Percentiles rank a stretch among this genome's conserved stretches.
phyloP scores from a whole-genome alignment of 2,329 filamentous ascomycete genomes.

The Aspergillus uvarum region DNA sequence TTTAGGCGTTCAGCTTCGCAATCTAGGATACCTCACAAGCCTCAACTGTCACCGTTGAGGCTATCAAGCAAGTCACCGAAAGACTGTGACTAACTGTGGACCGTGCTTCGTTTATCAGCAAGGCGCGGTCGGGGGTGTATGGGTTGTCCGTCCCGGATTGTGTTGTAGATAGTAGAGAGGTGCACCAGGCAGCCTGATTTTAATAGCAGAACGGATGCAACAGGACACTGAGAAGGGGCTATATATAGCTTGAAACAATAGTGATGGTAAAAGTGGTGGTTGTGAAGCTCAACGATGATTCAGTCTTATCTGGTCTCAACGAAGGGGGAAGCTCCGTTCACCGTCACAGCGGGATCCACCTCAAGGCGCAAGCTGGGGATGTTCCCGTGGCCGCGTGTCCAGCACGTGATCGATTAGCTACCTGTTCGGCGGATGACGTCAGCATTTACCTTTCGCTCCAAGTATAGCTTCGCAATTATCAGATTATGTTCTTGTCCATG shows the following conservation, averaged over 20 bases:
- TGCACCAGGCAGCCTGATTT: neutral
- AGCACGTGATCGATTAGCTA: conserved; percentile 14
- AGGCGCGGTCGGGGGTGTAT: neutral
- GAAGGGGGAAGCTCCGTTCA: conserved; percentile 9
- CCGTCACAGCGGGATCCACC: conserved; percentile 12
- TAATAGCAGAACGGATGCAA: neutral
- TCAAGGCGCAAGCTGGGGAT: conserved; percentile 8
- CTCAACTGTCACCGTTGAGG: neutral
- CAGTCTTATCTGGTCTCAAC: conserved; percentile 9
- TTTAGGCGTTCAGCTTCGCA: neutral
- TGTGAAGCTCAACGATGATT: neutral
- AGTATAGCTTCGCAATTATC: neutral
- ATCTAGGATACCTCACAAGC: neutral
- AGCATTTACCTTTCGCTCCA: neutral
- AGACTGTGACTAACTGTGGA: conserved; percentile 2
- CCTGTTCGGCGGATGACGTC: conserved; percentile 11
- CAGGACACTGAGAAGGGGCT: neutral
- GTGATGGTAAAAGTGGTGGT: neutral
- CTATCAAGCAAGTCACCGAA: neutral
- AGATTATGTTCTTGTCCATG: too few species aligned
- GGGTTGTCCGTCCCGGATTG: neutral
- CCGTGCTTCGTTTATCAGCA: conserved; percentile 2
- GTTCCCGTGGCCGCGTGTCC: conserved; percentile 13
- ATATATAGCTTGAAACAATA: neutral
- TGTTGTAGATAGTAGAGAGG: neutral